Evolutionary conservation across 371 early-diverging fungal genomes (phyloP).

Genomic region (Mortierella sp.): DNA sequence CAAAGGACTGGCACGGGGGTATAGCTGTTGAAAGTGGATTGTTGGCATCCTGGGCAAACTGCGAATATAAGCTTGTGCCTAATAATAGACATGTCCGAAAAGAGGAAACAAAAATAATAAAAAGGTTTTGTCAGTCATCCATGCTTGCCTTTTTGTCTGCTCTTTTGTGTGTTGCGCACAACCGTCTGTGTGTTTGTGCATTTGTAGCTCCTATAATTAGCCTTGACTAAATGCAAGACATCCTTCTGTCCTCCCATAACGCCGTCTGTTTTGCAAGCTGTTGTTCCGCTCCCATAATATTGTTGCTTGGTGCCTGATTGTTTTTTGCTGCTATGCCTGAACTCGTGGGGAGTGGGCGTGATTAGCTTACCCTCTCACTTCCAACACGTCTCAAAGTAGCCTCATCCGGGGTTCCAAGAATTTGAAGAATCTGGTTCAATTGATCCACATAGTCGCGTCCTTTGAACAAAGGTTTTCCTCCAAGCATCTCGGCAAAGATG

Average conservation of each 20-base stretch:
- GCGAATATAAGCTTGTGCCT: constrained; percentile 97
- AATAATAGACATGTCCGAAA: constrained; percentile 19
- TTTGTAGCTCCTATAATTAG: constrained; percentile 7
- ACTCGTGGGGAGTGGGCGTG: not conserved
- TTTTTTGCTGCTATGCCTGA: not conserved
- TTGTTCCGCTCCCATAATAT: not conserved
- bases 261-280: not conserved
- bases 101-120: constrained; percentile 10
- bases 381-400: constrained; percentile 89
- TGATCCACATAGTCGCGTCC: constrained; percentile 99
- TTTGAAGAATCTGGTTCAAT: constrained; percentile 96
- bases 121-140: not conserved
- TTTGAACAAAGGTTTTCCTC: constrained; percentile 91
- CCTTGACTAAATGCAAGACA: not conserved
- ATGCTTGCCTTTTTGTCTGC: not conserved
- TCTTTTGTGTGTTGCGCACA: constrained; percentile 18
- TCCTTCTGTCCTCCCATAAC: not conserved
- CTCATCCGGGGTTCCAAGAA: constrained; percentile 98
- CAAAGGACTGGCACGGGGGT: constrained; percentile 77
- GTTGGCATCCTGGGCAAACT: constrained; percentile 90
- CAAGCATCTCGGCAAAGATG: constrained; percentile 96
- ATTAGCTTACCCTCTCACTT: constrained; percentile 75
- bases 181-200: constrained; percentile 17
- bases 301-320: not conserved
- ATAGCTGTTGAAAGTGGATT: constrained; percentile 88